Evolutionary conservation across 177 flowering plant genomes (phyloP).

Genomic region (Tripterygium wilfordii): DNA sequence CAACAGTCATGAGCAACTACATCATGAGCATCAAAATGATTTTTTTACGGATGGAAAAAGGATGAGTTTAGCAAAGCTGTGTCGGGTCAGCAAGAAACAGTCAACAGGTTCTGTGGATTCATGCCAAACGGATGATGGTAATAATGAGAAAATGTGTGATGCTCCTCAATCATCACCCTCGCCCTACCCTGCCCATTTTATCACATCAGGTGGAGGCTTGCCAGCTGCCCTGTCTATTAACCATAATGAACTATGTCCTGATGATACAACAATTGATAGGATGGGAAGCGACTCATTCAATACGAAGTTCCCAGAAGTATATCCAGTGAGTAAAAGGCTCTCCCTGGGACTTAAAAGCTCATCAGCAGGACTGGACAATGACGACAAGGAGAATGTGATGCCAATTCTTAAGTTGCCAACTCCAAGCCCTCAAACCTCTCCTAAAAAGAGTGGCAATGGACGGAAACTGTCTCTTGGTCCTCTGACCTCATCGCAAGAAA

Average conservation of each 20-base stretch:
- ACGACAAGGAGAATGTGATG: constrained; percentile 21
- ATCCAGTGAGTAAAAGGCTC: constrained; percentile 25
- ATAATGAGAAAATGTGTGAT: neutral
- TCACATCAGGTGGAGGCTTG: constrained; percentile 1
- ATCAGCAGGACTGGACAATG: constrained; percentile 9
- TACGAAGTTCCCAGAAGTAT: constrained; percentile 5
- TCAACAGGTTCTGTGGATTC: constrained; percentile 1
- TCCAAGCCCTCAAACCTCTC: constrained; percentile 11
- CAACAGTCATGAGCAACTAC: neutral
- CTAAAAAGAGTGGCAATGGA: constrained; percentile 9
- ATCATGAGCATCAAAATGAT: neutral
- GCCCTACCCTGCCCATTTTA: neutral
- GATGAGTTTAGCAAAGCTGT: neutral
- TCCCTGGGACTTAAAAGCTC: constrained; percentile 19
- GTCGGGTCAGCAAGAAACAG: constrained; percentile 1
- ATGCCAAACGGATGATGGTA: neutral
- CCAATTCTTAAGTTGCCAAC: constrained; percentile 14
- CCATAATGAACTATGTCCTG: constrained; percentile 1
- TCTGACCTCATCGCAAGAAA: constrained; percentile 9
- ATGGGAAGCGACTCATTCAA: constrained; percentile 6
- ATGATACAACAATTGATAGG: constrained; percentile 1
- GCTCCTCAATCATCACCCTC: neutral
- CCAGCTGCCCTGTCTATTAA: neutral
- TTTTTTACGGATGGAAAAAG: neutral
- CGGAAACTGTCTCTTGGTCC: constrained; percentile 13